Conservation (phyloP, 495 filamentous ascomycete genomes). For the Penicillium roqueforti region DNA sequence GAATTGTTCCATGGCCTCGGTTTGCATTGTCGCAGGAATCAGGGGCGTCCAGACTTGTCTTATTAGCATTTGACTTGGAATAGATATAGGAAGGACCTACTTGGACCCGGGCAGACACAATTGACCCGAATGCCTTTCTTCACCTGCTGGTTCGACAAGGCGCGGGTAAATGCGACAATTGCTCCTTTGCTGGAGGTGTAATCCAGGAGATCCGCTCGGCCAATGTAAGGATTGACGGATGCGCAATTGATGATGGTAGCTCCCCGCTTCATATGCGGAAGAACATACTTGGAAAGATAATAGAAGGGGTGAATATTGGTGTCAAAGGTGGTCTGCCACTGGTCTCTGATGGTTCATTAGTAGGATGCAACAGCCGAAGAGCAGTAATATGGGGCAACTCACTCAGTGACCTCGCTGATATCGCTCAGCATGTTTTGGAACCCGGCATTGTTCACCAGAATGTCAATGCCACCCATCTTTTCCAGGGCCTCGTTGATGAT, state of each 20-base stretch:
- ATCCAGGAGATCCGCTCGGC: slow-evolving; percentile 77
- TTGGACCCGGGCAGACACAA: slow-evolving; percentile 71
- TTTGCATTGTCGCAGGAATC: slow-evolving; percentile 73
- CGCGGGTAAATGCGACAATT: slow-evolving; percentile 76
- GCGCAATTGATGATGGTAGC: slow-evolving; percentile 81
- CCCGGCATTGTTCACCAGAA: slow-evolving; percentile 78
- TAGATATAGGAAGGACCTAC: slow-evolving; percentile 23
- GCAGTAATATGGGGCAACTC: slow-evolving; percentile 17
- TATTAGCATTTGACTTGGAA: background rate
- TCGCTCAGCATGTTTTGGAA: slow-evolving; percentile 69
- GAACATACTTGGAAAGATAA: slow-evolving; percentile 71
- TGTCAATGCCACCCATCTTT: slow-evolving; percentile 65
- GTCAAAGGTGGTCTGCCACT: slow-evolving; percentile 73
- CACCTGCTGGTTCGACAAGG: slow-evolving; percentile 70
- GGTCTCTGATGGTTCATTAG: slow-evolving; percentile 19
- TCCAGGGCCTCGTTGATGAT: slow-evolving; percentile 61
- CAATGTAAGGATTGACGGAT: slow-evolving; percentile 77
- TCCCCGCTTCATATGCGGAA: slow-evolving; percentile 73
- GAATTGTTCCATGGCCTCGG: slow-evolving; percentile 67
- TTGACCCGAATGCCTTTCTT: slow-evolving; percentile 76
- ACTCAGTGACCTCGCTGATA: slow-evolving; percentile 71
- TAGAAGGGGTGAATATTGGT: slow-evolving; percentile 73
- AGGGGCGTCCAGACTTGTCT: slow-evolving; percentile 72
- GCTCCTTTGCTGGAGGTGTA: slow-evolving; percentile 84
- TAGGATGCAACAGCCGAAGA: background rate